A percentile compares a stretch with the other conserved stretches of the same genome.
These are phyloP conservation scores for Volvox reticuliferus DNA, from an alignment of 139 green algal genomes.

Conservation along the genomic window DNA sequence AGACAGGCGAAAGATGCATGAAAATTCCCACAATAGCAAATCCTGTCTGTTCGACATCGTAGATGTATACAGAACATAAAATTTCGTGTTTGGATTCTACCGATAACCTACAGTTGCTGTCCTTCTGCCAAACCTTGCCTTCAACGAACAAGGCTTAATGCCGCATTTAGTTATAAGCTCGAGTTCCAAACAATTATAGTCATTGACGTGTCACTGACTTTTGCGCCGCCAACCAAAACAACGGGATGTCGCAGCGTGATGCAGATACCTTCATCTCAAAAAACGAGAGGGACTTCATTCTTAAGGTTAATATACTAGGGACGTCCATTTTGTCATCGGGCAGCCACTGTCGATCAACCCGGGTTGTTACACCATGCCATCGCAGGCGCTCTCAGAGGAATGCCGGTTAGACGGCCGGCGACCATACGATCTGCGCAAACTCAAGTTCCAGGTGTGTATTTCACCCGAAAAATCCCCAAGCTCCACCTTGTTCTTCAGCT, in stretches of 20 bases:
- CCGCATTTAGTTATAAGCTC: no score
- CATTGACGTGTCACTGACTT: no score
- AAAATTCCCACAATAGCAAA: no score
- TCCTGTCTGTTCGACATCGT: no score
- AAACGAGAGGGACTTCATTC: constrained; percentile 84
- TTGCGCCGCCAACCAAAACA: background rate
- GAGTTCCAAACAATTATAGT: no score
- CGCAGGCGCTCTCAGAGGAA: constrained; percentile 72
- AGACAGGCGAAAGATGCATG: no score
- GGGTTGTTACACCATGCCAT: background rate
- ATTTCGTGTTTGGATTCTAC: no score
- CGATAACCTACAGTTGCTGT: no score
- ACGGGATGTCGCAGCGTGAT: constrained; percentile 47
- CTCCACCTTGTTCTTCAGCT: background rate
- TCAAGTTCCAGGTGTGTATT: constrained; percentile 50
- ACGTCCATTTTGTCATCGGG: no score
- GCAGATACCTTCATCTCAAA: constrained; percentile 72
- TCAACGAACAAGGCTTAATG: no score
- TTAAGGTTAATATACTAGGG: constrained; percentile 60
- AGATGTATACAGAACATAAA: no score
- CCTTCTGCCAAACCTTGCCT: no score
- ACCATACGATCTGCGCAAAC: constrained; percentile 65
- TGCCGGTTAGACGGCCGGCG: constrained; percentile 70
- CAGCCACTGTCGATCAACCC: background rate
- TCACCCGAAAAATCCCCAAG: background rate